Evolutionary conservation across 345 rosid species (phyloP).

Genomic region (Hirschfeldia incana): DNA sequence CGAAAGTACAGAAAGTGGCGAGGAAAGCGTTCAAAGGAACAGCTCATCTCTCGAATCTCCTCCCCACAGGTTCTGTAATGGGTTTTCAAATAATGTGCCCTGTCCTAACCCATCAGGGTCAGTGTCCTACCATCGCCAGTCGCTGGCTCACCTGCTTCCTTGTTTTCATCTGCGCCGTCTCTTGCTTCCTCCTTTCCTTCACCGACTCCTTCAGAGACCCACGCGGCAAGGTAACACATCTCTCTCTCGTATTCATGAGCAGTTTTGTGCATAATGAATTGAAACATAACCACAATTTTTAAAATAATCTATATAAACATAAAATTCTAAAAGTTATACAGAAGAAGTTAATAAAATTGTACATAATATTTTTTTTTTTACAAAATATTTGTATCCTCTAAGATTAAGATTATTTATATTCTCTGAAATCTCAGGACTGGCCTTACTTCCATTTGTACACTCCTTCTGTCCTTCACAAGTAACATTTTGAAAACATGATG

Average conservation of each 20-base stretch:
- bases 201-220: slow-evolving; percentile 66
- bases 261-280: background rate
- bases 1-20: slow-evolving; percentile 45
- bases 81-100: slow-evolving; percentile 72
- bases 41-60: slow-evolving; percentile 56
- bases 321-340: too few species aligned
- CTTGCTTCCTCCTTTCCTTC: slow-evolving; percentile 59
- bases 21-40: slow-evolving; percentile 74
- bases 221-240: slow-evolving; percentile 52
- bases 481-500: background rate
- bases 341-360: too few species aligned
- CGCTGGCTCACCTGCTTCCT: slow-evolving; percentile 46
- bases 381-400: too few species aligned
- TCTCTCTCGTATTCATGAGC: background rate
- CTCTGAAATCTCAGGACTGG: too few species aligned
- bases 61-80: slow-evolving; percentile 72
- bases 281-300: background rate
- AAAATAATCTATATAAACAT: too few species aligned
- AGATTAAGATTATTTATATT: too few species aligned
- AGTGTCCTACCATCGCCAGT: slow-evolving; percentile 49
- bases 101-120: slow-evolving; percentile 59
- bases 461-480: background rate
- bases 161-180: slow-evolving; percentile 41
- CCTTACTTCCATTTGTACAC: background rate
- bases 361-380: too few species aligned